Evolutionary conservation across 1,284 basidiomycete genomes (phyloP).

Genomic region (Marasmius fiardii): DNA sequence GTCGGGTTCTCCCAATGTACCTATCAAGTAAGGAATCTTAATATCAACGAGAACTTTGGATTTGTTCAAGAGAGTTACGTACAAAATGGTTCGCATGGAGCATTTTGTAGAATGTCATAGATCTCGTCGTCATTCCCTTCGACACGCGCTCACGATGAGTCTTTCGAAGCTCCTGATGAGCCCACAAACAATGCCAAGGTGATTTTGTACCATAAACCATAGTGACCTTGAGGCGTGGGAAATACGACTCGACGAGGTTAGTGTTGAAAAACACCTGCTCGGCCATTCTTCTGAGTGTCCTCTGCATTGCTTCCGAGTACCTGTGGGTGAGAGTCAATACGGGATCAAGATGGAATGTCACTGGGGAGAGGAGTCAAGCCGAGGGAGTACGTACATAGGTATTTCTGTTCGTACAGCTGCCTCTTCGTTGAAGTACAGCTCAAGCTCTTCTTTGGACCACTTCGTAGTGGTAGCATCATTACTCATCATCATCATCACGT

Average conservation of each 20-base stretch:
- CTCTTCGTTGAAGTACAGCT: background rate
- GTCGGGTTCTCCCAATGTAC: background rate
- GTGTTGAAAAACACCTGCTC: constrained; percentile 4
- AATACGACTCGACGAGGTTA: background rate
- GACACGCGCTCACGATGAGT: background rate
- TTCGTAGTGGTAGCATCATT: background rate
- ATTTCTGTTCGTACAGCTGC: background rate
- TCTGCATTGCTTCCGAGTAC: constrained; percentile 3
- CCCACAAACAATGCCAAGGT: constrained; percentile 7
- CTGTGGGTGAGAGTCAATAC: too few species aligned
- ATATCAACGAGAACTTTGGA: background rate
- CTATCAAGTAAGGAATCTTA: background rate
- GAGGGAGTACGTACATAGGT: background rate
- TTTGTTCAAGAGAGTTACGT: background rate
- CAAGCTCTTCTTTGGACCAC: background rate
- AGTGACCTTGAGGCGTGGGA: constrained; percentile 4
- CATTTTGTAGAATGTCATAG: constrained; percentile 1
- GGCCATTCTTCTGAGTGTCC: constrained; percentile 3
- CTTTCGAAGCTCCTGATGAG: constrained; percentile 2
- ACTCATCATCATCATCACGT: background rate
- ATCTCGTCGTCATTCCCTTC: background rate
- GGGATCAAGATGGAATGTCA: too few species aligned
- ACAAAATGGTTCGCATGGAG: constrained; percentile 10
- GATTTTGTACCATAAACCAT: constrained; percentile 2
- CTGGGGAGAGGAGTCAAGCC: too few species aligned